Percentiles rank a stretch among this genome's conserved stretches.
Evolutionary conservation across 2,329 filamentous ascomycete genomes (phyloP).

Genomic region (Furcasterigmium furcatum): DNA sequence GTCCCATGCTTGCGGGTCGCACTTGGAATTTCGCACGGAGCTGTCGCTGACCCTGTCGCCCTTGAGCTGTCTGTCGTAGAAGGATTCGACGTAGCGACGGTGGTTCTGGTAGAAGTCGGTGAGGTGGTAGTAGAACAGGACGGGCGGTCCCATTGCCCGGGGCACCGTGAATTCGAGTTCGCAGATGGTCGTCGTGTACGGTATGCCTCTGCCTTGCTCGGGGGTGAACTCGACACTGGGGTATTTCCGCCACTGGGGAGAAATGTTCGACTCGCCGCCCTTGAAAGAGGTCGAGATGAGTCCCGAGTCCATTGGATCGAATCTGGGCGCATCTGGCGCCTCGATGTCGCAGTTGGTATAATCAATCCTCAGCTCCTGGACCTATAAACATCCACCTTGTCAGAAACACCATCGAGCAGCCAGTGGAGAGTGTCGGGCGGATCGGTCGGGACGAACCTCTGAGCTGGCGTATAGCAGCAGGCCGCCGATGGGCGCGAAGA

Average conservation of each 20-base stretch:
- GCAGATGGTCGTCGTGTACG: constrained; percentile 53
- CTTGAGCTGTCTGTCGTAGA: constrained; percentile 76
- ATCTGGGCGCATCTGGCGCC: constrained; percentile 39
- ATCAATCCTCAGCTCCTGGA: constrained; percentile 87
- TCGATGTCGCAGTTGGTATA: constrained; percentile 73
- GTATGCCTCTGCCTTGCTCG: constrained; percentile 26
- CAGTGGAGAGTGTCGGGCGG: neutral
- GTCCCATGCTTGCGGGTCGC: constrained; percentile 58
- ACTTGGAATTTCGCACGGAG: constrained; percentile 66
- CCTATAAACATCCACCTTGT: constrained; percentile 42
- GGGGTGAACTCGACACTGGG: constrained; percentile 36
- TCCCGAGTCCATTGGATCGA: constrained; percentile 49
- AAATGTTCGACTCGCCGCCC: constrained; percentile 34
- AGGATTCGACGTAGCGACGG: constrained; percentile 88
- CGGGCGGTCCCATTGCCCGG: constrained; percentile 73
- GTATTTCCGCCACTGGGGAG: constrained; percentile 37
- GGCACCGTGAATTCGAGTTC: constrained; percentile 76
- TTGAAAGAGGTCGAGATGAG: constrained; percentile 72
- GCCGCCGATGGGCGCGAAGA: constrained; percentile 91
- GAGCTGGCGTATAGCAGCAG: constrained; percentile 82
- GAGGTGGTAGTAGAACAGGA: constrained; percentile 91
- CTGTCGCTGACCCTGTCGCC: constrained; percentile 60
- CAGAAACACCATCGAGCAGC: constrained; percentile 1
- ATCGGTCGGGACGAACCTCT: constrained; percentile 49
- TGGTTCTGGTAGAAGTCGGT: constrained; percentile 99